Conservation (phyloP, 768 basidiomycete genomes). For the Gymnopilus junonius region DNA sequence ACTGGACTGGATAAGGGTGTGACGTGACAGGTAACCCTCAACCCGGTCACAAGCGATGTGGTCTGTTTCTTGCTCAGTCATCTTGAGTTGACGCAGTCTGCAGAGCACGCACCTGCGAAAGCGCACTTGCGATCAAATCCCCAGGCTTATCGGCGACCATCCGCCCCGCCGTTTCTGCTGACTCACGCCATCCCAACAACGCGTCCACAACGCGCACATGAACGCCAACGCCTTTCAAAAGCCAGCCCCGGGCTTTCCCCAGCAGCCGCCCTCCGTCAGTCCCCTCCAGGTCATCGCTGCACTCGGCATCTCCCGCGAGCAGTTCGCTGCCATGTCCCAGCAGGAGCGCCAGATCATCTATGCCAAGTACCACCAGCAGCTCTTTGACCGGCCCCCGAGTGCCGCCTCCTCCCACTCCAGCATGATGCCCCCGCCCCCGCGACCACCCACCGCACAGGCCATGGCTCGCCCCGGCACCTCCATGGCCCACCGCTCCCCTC, state of each 20-base stretch:
- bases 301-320: slow-evolving; percentile 34
- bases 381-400: slow-evolving; percentile 26
- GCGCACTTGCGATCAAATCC: neutral
- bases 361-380: slow-evolving; percentile 23
- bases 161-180: neutral
- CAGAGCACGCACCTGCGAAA: too few relatives aligned
- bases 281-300: slow-evolving; percentile 23
- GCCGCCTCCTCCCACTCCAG: slow-evolving; percentile 30
- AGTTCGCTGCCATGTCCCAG: slow-evolving; percentile 28
- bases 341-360: slow-evolving; percentile 29
- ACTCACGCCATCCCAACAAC: neutral
- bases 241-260: slow-evolving; percentile 1
- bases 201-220: slow-evolving; percentile 15
- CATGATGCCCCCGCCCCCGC: slow-evolving; percentile 38
- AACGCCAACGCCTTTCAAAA: slow-evolving; percentile 25
- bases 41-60: slow-evolving; percentile 22
- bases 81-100: too few relatives aligned
- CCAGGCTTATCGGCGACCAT: slow-evolving; percentile 4
- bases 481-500: slow-evolving; percentile 35
- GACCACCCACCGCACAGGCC: slow-evolving; percentile 29
- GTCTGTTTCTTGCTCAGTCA: slow-evolving; percentile 2
- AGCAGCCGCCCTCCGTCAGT: slow-evolving; percentile 9
- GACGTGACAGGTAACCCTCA: slow-evolving; percentile 3
- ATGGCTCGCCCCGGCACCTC: slow-evolving; percentile 32
- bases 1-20: too few relatives aligned